Evolutionary conservation across 2,329 filamentous ascomycete genomes (phyloP).

Genomic region (Colletotrichum sojae): DNA sequence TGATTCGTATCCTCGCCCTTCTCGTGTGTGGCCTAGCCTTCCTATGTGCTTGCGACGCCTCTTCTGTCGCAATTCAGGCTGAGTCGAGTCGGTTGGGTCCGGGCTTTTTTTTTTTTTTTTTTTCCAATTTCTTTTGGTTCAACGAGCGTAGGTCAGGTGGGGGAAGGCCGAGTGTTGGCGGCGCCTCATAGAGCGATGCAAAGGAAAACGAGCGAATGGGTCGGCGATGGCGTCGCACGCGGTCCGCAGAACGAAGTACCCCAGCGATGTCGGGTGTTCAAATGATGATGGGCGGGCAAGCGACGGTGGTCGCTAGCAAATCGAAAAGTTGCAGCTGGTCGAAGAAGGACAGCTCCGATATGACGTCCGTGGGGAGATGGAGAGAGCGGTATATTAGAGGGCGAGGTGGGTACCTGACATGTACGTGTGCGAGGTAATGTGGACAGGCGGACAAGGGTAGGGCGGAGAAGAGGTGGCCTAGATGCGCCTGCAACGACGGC

Average conservation of each 20-base stretch:
- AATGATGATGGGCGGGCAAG: conserved; percentile 33
- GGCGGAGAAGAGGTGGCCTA: conserved; percentile 34
- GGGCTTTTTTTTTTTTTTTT: conserved; percentile 15
- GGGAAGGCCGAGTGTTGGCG: conserved; percentile 39
- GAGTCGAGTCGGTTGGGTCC: conserved; percentile 4
- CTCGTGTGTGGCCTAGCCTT: conserved; percentile 12
- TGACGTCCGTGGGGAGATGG: conserved; percentile 40
- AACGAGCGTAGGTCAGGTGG: conserved; percentile 40
- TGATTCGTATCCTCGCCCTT: conserved; percentile 26
- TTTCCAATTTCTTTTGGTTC: neutral
- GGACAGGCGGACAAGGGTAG: conserved; percentile 34
- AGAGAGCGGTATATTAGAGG: conserved; percentile 39
- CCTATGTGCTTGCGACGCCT: conserved; percentile 19
- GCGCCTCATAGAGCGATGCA: conserved; percentile 35
- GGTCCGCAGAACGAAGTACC: conserved; percentile 5
- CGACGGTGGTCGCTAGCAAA: conserved; percentile 27
- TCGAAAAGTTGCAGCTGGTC: conserved; percentile 31
- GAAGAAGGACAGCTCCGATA: conserved; percentile 27
- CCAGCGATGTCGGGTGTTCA: conserved; percentile 16
- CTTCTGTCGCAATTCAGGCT: neutral
- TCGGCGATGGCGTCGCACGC: conserved; percentile 29
- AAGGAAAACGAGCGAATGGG: conserved; percentile 37
- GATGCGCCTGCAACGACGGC: conserved; percentile 20
- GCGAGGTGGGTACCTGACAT: conserved; percentile 36
- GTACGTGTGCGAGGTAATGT: conserved; percentile 34